Conservation (phyloP, 2,329 filamentous ascomycete species). For the Pyricularia pennisetigena region DNA sequence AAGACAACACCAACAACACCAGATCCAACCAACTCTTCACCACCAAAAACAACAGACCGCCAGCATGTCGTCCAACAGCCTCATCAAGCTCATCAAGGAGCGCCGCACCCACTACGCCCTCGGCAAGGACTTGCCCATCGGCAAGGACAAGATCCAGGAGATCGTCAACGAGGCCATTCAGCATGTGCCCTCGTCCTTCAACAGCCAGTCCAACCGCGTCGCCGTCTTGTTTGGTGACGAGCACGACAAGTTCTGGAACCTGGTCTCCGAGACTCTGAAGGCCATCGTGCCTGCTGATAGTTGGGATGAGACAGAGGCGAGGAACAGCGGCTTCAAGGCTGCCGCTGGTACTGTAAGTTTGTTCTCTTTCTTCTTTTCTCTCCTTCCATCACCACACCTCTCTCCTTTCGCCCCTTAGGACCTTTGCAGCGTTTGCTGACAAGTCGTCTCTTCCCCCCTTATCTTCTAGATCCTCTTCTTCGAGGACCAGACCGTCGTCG, state of each 20-base stretch:
- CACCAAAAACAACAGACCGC: slow-evolving; percentile 15
- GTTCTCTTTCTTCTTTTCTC: neutral
- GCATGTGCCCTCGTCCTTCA: slow-evolving; percentile 74
- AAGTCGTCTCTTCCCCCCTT: neutral
- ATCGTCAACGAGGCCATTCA: slow-evolving; percentile 55
- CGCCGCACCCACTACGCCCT: slow-evolving; percentile 64
- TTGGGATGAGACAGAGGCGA: slow-evolving; percentile 42
- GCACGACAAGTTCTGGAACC: slow-evolving; percentile 82
- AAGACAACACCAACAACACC: neutral
- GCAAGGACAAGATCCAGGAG: slow-evolving; percentile 49
- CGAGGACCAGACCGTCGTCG: slow-evolving; percentile 61
- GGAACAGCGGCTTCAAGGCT: slow-evolving; percentile 49
- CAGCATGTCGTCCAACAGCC: slow-evolving; percentile 34
- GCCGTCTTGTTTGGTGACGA: slow-evolving; percentile 72
- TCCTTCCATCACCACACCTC: slow-evolving; percentile 79
- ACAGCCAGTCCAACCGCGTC: slow-evolving; percentile 73
- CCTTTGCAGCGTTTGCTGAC: slow-evolving; percentile 16
- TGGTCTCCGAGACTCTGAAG: slow-evolving; percentile 55
- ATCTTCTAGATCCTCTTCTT: slow-evolving; percentile 66
- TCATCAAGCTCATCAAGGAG: slow-evolving; percentile 55
- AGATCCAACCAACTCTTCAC: slow-evolving; percentile 5
- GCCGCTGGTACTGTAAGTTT: slow-evolving; percentile 66
- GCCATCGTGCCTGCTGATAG: slow-evolving; percentile 55
- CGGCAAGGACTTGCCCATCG: slow-evolving; percentile 51
- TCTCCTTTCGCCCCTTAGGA: slow-evolving; percentile 84